Conservation (phyloP, 345 rosid species). For the Melaleuca quinquenervia region DNA sequence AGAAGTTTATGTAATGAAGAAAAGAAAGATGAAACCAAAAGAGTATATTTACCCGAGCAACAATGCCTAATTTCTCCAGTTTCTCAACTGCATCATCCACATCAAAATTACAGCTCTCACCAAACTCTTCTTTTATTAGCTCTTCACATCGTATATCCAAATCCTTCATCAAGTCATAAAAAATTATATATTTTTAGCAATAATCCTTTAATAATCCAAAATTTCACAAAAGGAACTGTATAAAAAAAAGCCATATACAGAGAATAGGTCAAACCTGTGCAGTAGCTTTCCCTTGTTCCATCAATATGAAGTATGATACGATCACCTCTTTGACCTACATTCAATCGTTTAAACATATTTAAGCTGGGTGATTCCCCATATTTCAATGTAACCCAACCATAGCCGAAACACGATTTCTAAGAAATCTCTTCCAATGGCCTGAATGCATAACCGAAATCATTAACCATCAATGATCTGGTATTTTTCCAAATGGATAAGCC, state of each 20-base stretch:
- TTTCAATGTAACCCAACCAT: not conserved
- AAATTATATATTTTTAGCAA: not conserved
- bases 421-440: not conserved
- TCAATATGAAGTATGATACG: conserved; percentile 73
- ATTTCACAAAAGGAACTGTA: not conserved
- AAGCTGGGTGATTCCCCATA: not conserved
- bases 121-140: conserved; percentile 71
- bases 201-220: not conserved
- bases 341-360: not conserved
- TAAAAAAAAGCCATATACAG: not conserved
- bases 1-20: not conserved
- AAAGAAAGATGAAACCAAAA: not conserved
- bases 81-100: conserved; percentile 90
- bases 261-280: conserved; percentile 33
- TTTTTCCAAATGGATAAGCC: not conserved
- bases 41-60: conserved; percentile 44
- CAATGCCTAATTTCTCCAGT: conserved; percentile 77
- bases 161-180: conserved; percentile 37
- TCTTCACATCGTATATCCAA: conserved; percentile 80
- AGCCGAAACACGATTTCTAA: not conserved
- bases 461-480: not conserved
- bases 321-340: conserved; percentile 93
- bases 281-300: conserved; percentile 97
- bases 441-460: not conserved
- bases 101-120: conserved; percentile 74